These are phyloP conservation scores for Penicillium paneum DNA, from an alignment of 2,329 filamentous ascomycete genomes.

Conservation along the genomic window DNA sequence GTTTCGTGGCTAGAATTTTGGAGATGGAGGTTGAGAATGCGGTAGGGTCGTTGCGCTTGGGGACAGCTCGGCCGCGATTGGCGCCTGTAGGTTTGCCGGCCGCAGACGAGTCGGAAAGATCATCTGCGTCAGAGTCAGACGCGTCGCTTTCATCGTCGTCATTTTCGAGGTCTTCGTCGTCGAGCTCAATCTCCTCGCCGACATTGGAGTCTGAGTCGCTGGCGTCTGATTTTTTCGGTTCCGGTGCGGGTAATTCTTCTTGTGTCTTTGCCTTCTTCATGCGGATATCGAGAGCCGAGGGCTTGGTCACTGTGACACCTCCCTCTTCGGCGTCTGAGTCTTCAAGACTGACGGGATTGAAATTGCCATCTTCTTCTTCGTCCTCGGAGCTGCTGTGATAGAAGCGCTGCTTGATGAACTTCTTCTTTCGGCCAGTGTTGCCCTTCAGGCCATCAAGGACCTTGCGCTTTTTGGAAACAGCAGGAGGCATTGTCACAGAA, in stretches of 20 bases:
- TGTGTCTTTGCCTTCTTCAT: slow-evolving; percentile 20
- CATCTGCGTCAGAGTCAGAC: slow-evolving; percentile 40
- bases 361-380: slow-evolving; percentile 50
- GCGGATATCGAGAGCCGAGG: slow-evolving; percentile 3
- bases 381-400: slow-evolving; percentile 64
- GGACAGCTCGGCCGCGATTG: slow-evolving; percentile 34
- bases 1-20: slow-evolving; percentile 87
- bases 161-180: slow-evolving; percentile 28
- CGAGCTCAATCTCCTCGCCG: slow-evolving; percentile 32
- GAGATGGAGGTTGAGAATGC: slow-evolving; percentile 91
- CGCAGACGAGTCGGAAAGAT: slow-evolving; percentile 39
- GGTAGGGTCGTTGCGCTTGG: slow-evolving; percentile 84
- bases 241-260: slow-evolving; percentile 8
- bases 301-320: slow-evolving; percentile 16
- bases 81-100: slow-evolving; percentile 39
- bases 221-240: slow-evolving; percentile 17
- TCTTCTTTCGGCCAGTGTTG: slow-evolving; percentile 51
- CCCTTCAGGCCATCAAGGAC: slow-evolving; percentile 58
- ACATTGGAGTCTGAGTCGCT: slow-evolving; percentile 24
- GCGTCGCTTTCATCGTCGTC: slow-evolving; percentile 38
- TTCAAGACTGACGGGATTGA: slow-evolving; percentile 51
- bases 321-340: slow-evolving; percentile 44
- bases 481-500: slow-evolving; percentile 38
- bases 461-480: slow-evolving; percentile 53
- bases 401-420: slow-evolving; percentile 60